Evolutionary conservation across 2,329 filamentous ascomycete genomes (phyloP), one percentile per base, ranked within the genome.

Genomic region (Berkeleyomyces basicola): DNA sequence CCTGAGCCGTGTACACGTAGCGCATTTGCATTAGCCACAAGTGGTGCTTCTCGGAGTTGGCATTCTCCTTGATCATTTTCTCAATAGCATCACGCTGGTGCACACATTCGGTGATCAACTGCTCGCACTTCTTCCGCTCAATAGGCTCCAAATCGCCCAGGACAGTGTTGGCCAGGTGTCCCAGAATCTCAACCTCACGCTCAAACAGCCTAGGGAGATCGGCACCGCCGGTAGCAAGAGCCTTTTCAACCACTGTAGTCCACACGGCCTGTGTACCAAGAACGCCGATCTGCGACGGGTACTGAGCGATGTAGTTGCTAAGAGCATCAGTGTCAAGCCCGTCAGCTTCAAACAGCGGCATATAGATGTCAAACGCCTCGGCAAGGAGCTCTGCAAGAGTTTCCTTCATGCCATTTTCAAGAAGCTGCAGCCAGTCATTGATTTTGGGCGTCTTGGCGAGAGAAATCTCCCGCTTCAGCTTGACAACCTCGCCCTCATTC

Each of bases 71-170:
- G 58, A 91, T 81, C 36, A 99, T 82, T 73, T 89, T 95, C 70
- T 92, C 87, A 67, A 97, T 93, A 16, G 87, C 83, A 72, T 99
- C 93, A 65, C 93, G 87, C 73, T 99, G 95, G 72, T 99, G 93
- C 11, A 99, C 93, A 71, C 93, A 97, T 72, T 99, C 95, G 0
- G 95, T 99, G 70, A 99, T 99, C 67, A 99, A 82, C 74, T 96
- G 92, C 73, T 99, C 93, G 74, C 92, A 99, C 77, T 96, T 96
- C 79, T 96, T 96, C 66, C 93, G 83, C 70, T 88, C 83, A 59
- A 96, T 87, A 5, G 89, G 78, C 67, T 91, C 87, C 31, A 99
- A 81, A 69, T 99, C 91, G 46, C 88, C 89, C 14, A 99, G 79
- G 10, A 99, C 93, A 2, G 90, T 92, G 46, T 88, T 82, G 23